Conservation (phyloP, 2,329 filamentous ascomycete species). For the Aplosporella prunicola region DNA sequence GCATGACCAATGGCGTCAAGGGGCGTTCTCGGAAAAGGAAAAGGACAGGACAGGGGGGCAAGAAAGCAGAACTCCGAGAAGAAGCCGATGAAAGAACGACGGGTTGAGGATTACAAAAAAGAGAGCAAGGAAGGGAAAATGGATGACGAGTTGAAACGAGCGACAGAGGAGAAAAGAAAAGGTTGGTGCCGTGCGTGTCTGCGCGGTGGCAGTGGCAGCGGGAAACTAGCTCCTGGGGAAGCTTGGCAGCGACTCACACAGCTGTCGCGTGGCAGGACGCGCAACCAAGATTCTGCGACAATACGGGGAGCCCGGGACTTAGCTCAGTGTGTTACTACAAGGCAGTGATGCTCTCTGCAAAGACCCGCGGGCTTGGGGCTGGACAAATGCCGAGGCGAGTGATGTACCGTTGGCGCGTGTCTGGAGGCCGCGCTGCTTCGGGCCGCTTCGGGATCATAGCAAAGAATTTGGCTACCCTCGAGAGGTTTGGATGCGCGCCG, state of each 20-base stretch:
- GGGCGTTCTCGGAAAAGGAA: slow-evolving; percentile 5
- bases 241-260: slow-evolving; percentile 10
- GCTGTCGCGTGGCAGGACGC: slow-evolving; percentile 2
- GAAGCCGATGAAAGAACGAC: slow-evolving; percentile 8
- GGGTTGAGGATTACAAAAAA: slow-evolving; percentile 2
- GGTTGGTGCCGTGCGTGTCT: not conserved
- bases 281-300: no score
- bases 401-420: no score
- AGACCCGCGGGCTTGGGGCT: no score
- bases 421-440: no score
- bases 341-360: no score
- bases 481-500: no score
- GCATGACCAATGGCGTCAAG: no score
- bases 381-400: no score
- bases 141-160: slow-evolving; percentile 11
- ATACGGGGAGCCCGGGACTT: no score
- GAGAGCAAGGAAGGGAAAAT: slow-evolving; percentile 13
- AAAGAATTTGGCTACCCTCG: no score
- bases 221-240: not conserved
- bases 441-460: no score
- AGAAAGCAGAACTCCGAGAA: slow-evolving; percentile 9
- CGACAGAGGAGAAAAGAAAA: slow-evolving; percentile 10
- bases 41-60: not conserved
- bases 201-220: not conserved
- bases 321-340: no score